These are phyloP conservation scores for Suillus subluteus DNA, from an alignment of 768 basidiomycete species.

Conservation along the genomic window DNA sequence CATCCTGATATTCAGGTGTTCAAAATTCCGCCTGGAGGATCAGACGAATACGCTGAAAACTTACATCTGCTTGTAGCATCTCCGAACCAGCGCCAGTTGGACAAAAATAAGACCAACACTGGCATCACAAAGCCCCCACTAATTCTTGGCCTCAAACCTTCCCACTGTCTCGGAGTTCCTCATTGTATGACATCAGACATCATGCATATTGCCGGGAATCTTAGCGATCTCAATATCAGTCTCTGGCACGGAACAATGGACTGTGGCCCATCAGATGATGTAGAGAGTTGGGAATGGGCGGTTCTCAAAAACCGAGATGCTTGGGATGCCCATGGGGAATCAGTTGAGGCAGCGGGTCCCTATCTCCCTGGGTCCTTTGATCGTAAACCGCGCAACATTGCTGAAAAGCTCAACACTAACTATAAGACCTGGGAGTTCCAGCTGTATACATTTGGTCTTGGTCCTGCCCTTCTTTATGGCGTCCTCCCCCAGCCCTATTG, in stretches of 20 bases:
- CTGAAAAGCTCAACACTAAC: conserved; percentile 24
- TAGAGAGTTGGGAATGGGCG: neutral
- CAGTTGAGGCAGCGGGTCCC: too few relatives aligned
- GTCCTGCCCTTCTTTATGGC: conserved; percentile 20
- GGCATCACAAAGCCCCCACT: conserved; percentile 32
- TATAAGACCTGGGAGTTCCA: conserved; percentile 29
- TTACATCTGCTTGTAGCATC: too few relatives aligned
- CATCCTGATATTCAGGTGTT: conserved; percentile 33
- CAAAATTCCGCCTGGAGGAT: conserved; percentile 9
- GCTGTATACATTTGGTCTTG: conserved; percentile 24
- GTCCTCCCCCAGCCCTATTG: conserved; percentile 23
- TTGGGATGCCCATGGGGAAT: neutral
- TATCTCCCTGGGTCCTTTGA: conserved; percentile 13
- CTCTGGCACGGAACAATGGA: neutral
- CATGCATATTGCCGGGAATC: neutral
- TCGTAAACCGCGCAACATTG: conserved; percentile 14
- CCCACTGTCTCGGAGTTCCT: neutral
- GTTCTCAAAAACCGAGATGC: neutral
- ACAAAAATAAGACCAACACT: conserved; percentile 27
- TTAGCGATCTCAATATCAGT: neutral
- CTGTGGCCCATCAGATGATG: neutral
- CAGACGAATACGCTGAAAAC: conserved; percentile 10
- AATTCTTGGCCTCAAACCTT: neutral
- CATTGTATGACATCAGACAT: neutral
- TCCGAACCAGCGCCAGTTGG: conserved; percentile 22